Evolutionary conservation across 2,329 filamentous ascomycete species (phyloP), one percentile per base, ranked within the genome.

Genomic region (Fusarium nodosum): DNA sequence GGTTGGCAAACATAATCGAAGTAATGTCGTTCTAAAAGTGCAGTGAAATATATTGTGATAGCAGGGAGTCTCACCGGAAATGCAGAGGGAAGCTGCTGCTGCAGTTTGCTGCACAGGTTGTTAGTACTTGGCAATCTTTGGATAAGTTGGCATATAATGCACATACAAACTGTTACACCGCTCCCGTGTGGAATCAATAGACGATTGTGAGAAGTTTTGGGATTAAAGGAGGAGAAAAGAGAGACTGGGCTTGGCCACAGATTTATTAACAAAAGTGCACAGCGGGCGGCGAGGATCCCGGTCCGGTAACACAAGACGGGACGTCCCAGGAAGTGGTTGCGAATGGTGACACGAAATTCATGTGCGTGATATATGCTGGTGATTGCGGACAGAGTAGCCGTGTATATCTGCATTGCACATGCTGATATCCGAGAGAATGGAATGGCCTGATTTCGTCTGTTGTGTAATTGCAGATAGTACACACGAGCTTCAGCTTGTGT

Each of bases 121-220:
- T 33, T 30, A 44, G 26, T 20, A 12, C 15, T 18, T 24, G 11
- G 18, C 12, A n/a, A 11, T 51, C 26, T 28, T 46, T 39, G 60
- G 60, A 34, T 38, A 22, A 42, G 16, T 6, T 13, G 26, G 16
- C n/a, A 26, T 8, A 20, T 18, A 22, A 26, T 4, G 22, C 28
- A 24, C 24, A 24, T 55, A 22, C 41, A n/a, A 28, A 2, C 15
- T 31, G 62, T 65, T 48, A 54, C 62, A 65, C 62, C 31, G n/a
- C 48, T 34, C 26, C 18, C 12, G 36, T 3, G n/a, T 11, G 12
- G 24, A 36, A 11, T 12, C 2, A 10, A 36, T 22, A 7, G 3
- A 15, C 18, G 8, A 26, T 9, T 8, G 4, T 8, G 5, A 45
- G 18, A 22, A 34, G 38, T 38, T 44, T 4, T 7, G 15, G n/a